phyloP scores from a whole-genome alignment of 306 rosid genomes.

The Citrullus amarus region DNA sequence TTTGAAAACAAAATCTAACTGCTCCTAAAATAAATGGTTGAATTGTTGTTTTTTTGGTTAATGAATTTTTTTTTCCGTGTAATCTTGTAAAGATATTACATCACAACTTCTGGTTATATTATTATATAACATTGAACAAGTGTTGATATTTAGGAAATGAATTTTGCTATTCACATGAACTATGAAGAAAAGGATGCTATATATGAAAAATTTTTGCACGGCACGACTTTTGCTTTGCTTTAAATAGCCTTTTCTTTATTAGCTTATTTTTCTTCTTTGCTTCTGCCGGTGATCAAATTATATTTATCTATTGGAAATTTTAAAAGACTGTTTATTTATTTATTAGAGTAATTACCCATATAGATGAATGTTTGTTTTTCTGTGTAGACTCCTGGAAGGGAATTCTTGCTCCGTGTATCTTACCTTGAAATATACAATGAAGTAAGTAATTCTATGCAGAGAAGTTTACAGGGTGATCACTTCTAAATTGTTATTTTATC shows the following conservation, averaged over 20 bases:
- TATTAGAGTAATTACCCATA: neutral
- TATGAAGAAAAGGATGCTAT: neutral
- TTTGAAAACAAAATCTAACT: too few species aligned
- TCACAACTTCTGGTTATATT: neutral
- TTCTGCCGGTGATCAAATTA: neutral
- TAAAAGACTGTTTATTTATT: neutral
- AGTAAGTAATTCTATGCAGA: slow-evolving; percentile 29
- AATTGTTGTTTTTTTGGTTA: neutral
- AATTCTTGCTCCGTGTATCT: slow-evolving; percentile 92
- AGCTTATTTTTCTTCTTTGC: neutral
- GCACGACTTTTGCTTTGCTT: neutral
- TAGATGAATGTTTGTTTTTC: neutral
- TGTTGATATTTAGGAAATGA: neutral
- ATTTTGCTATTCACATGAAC: neutral
- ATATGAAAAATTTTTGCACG: neutral
- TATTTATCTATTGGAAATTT: neutral
- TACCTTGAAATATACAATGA: slow-evolving; percentile 96
- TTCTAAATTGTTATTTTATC: neutral
- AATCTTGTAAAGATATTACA: neutral
- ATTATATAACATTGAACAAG: neutral
- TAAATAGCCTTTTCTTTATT: neutral
- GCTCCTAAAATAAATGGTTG: too few species aligned
- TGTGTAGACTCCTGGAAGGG: slow-evolving; percentile 96
- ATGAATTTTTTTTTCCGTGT: neutral
- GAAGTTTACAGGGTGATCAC: neutral